Conservation (phyloP, 2,329 filamentous ascomycete species). For the Fusarium marasasianum region DNA sequence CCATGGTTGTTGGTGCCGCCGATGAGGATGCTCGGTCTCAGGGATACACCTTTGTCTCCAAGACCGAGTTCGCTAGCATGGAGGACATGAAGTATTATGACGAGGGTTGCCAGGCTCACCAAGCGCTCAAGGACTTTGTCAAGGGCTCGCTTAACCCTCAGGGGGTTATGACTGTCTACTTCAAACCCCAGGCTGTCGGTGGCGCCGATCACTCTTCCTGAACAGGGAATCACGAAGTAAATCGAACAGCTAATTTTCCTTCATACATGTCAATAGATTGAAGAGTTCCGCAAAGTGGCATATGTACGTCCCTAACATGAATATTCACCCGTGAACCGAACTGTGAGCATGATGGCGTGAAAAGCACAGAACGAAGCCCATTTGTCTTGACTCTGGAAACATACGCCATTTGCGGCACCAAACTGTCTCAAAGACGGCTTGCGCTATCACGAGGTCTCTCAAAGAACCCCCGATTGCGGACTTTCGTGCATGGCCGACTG, state of each 20-base stretch:
- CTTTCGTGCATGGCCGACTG: slow-evolving; percentile 1
- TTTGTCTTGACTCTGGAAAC: not conserved
- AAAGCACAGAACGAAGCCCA: not conserved
- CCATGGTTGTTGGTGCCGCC: slow-evolving; percentile 62
- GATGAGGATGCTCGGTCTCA: slow-evolving; percentile 68
- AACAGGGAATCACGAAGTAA: not conserved
- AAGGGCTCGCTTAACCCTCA: slow-evolving; percentile 45
- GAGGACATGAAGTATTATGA: slow-evolving; percentile 80
- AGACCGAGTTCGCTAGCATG: slow-evolving; percentile 69
- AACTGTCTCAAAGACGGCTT: not conserved
- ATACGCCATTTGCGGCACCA: slow-evolving; percentile 9
- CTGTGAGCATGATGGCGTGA: not conserved
- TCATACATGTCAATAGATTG: not conserved
- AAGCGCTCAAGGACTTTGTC: slow-evolving; percentile 51
- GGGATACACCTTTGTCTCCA: slow-evolving; percentile 72
- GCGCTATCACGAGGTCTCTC: slow-evolving; percentile 1
- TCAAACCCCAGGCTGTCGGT: slow-evolving; percentile 48
- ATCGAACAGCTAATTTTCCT: not conserved
- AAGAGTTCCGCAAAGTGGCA: not conserved
- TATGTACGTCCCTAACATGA: not conserved
- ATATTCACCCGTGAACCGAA: not conserved
- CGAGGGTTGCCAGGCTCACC: slow-evolving; percentile 57
- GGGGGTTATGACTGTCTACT: slow-evolving; percentile 54
- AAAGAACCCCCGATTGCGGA: not conserved
- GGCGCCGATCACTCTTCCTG: slow-evolving; percentile 31